Evolutionary conservation across 1,139 yeast species (phyloP), one percentile per base, ranked within the genome.

Genomic region (Saccharomyces pastorianus): DNA sequence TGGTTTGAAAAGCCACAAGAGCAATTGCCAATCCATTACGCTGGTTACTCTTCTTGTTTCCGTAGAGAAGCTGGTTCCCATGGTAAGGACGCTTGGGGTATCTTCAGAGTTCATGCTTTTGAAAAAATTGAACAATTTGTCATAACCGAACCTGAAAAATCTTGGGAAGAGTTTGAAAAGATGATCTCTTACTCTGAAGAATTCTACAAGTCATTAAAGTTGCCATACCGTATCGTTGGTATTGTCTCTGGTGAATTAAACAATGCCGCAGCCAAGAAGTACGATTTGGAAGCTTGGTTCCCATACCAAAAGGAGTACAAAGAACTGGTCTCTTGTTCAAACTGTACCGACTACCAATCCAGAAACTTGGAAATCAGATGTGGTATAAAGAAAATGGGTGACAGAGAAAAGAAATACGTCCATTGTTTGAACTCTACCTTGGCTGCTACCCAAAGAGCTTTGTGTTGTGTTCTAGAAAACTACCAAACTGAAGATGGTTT

Each of bases 1-100:
- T 95, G 99, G 99, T 95, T 93, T 68, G 99, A 95, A 75, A 85
- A 88, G 65, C 99, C 99, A 58, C 84, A 85, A 59, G 98, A 91
- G 75, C 99, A 93, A 78, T 80, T 93, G 67, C 99, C 99, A 59
- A 82, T 89, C 61, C 84, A 88, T 75, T 93, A 93, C 69, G 99
- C 96, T 53, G 99, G 99, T 66, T 91, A 85, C 78, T 90, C 98
- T 32, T 87, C 96, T 52, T 93, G 99, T 83, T 93, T 93, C 84
- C 87, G 99, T 76, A 88, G 99, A 76, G 99, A 93, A 78, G 99
- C 99, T 58, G 99, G 99, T 63, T 85, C 96, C 60, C 98, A 93
- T 70, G 99, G 99, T 73, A 93, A 93, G 75, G 99, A 93, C 70
- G 99, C 99, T 49, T 95, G 99, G 99, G 99, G 99, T 75, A 90